Base-by-base conservation (phyloP, 495 filamentous ascomycete species). In the Staphylotrichum longicolle region DNA sequence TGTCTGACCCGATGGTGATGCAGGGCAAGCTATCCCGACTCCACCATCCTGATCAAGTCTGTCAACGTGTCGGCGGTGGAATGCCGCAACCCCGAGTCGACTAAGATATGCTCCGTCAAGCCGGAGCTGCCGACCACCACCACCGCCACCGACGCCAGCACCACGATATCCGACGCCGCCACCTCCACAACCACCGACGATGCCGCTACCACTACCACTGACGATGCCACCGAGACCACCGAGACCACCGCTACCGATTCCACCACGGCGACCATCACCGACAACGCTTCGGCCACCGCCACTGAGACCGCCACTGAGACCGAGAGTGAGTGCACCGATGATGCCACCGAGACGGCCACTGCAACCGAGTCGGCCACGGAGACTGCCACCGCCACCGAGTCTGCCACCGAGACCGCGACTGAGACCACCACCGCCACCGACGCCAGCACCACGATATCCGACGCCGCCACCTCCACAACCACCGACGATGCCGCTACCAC, bases 11-110 rank as follows among this genome's bases (percentile, higher is more conserved):
- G n/a, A n/a, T n/a, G n/a, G n/a, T n/a, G n/a, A n/a, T n/a, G n/a
- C 27, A 55, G 59, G 59, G 51, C 51, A 41, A 61, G 55, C 42
- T 50, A 61, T 30, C 50, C 59, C 50, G 41, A 61, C 15, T 50
- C 51, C 42, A 32, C 53, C 20, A 41, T 61, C 50, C n/a, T 30
- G 33, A 45, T 60, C 27, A 15, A 48, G 5, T 5, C n/a, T 6
- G 52, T 47, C 39, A 20, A 7, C 34, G 34, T 60, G 48, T 5
- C n/a, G 4, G 32, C 58, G 0, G 39, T 54, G 5, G 49, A 40
- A 6, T 60, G 58, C 49, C 58, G 30, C 48, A 34, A 14, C 39
- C 48, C 58, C 15, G 32, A 14, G 4, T 51, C 58, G 0, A 54
- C 33, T 48, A 53, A 48, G 30, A 47, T 33, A 11, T 57, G 42